These are phyloP conservation scores for Candida succiphila DNA, from an alignment of 805 yeast genomes.

Conservation along the genomic window DNA sequence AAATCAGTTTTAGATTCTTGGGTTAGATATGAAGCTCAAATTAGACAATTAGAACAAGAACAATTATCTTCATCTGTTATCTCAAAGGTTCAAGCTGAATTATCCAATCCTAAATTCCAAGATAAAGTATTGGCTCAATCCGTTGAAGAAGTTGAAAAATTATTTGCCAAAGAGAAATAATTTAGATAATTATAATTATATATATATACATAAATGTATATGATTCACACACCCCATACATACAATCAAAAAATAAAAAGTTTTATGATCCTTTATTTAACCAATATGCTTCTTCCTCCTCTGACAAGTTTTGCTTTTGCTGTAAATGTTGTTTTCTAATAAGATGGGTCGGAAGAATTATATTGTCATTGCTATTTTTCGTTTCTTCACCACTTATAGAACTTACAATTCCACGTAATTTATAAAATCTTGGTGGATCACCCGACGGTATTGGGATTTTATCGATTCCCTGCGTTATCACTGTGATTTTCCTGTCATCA, in stretches of 20 bases:
- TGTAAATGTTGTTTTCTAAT: not conserved
- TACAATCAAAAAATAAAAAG: not conserved
- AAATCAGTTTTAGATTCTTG: conserved; percentile 94
- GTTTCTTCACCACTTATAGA: conserved; percentile 6
- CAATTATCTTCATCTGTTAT: conserved; percentile 82
- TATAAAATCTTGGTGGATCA: conserved; percentile 37
- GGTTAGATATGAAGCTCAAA: conserved; percentile 97
- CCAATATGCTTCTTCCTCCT: conserved; percentile 12
- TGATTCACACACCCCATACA: not conserved
- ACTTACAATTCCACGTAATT: conserved; percentile 15
- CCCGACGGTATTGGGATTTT: conserved; percentile 26
- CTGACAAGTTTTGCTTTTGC: conserved; percentile 4
- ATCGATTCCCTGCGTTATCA: not conserved
- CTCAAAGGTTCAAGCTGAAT: conserved; percentile 78
- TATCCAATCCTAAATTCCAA: conserved; percentile 85
- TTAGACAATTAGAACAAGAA: conserved; percentile 92
- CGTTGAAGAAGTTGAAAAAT: conserved; percentile 82
- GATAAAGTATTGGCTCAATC: conserved; percentile 86
- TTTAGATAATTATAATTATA: conserved; percentile 2
- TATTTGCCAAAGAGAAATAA: conserved; percentile 39
- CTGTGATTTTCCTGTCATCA: no score
- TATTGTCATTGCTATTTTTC: conserved; percentile 3
- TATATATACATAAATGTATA: not conserved
- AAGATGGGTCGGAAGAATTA: conserved; percentile 12
- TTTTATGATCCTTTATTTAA: not conserved